Conservation (phyloP, 23 red algal genomes). For the Cyanidiococcus yangmingshanensis region DNA sequence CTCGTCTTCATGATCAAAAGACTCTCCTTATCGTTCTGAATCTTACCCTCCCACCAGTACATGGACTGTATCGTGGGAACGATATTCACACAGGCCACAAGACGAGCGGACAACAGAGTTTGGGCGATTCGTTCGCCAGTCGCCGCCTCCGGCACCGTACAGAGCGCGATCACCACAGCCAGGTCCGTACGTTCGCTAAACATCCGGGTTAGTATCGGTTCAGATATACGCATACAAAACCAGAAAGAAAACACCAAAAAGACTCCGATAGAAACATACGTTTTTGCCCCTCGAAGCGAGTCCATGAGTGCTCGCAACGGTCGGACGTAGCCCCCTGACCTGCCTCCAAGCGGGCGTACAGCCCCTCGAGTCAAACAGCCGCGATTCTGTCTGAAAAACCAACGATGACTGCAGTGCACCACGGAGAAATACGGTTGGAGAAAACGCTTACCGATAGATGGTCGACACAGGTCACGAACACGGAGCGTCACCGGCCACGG, state of each 20-base stretch:
- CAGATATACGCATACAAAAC: not conserved
- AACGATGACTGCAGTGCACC: no score
- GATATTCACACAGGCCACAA: conserved; percentile 68
- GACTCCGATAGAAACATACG: not conserved
- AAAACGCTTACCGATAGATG: no score
- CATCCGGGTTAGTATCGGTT: not conserved
- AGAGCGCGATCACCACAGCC: not conserved
- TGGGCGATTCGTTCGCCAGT: not conserved
- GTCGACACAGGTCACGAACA: no score
- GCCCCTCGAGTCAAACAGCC: no score
- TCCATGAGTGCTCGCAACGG: no score
- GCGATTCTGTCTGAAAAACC: no score
- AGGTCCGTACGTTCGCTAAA: not conserved
- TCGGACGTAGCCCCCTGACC: no score
- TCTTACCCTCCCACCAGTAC: conserved; percentile 74
- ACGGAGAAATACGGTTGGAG: no score
- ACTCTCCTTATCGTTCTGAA: conserved; percentile 36
- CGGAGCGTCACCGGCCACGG: no score
- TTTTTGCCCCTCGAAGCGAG: not conserved
- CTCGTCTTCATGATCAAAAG: conserved; percentile 80
- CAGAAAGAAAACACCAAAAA: not conserved
- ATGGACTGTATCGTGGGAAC: conserved; percentile 38
- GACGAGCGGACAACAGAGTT: not conserved
- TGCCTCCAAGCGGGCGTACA: no score
- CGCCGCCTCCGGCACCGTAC: not conserved